Evolutionary conservation across 805 yeast genomes (phyloP).

Genomic region (Barnettozyma botsteinii): DNA sequence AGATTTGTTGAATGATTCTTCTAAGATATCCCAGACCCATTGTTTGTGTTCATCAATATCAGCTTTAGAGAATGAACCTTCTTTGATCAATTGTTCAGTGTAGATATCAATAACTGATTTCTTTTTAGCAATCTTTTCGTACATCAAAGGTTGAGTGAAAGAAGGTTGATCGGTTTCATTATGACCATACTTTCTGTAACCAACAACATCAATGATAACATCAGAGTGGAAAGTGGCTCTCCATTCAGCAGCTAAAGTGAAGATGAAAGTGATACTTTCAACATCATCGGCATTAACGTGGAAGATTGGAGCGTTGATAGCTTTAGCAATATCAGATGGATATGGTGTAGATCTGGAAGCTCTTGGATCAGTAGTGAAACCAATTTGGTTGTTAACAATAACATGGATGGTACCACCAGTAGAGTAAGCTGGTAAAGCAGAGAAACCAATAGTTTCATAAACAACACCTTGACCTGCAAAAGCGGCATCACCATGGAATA

Average conservation of each 20-base stretch:
- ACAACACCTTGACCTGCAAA: slow-evolving; percentile 99
- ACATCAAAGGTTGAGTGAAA: slow-evolving; percentile 98
- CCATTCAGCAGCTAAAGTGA: slow-evolving; percentile 98
- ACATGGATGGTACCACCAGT: slow-evolving; percentile 98
- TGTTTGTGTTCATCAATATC: slow-evolving; percentile 94
- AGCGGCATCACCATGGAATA: slow-evolving; percentile 99
- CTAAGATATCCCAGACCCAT: slow-evolving; percentile 96
- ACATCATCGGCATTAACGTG: slow-evolving; percentile 98
- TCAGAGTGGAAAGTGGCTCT: slow-evolving; percentile 95
- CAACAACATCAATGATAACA: slow-evolving; percentile 93
- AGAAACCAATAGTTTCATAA: slow-evolving; percentile 96
- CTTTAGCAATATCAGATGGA: slow-evolving; percentile 95
- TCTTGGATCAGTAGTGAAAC: slow-evolving; percentile 98
- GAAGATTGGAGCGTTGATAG: slow-evolving; percentile 97
- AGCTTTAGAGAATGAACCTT: slow-evolving; percentile 82
- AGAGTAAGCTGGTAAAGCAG: slow-evolving; percentile 86
- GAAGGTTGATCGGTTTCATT: slow-evolving; percentile 99
- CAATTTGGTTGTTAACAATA: slow-evolving; percentile 96
- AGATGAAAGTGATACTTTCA: slow-evolving; percentile 85
- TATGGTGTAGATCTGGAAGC: slow-evolving; percentile 96
- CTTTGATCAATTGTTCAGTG: slow-evolving; percentile 69
- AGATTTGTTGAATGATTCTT: slow-evolving; percentile 81
- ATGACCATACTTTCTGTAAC: slow-evolving; percentile 98
- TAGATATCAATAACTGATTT: slow-evolving; percentile 83
- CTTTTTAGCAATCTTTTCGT: slow-evolving; percentile 84